A percentile compares a stretch with the other conserved stretches of the same genome.
Evolutionary conservation across 495 filamentous ascomycete species (phyloP).

Genomic region (Podospora comata): DNA sequence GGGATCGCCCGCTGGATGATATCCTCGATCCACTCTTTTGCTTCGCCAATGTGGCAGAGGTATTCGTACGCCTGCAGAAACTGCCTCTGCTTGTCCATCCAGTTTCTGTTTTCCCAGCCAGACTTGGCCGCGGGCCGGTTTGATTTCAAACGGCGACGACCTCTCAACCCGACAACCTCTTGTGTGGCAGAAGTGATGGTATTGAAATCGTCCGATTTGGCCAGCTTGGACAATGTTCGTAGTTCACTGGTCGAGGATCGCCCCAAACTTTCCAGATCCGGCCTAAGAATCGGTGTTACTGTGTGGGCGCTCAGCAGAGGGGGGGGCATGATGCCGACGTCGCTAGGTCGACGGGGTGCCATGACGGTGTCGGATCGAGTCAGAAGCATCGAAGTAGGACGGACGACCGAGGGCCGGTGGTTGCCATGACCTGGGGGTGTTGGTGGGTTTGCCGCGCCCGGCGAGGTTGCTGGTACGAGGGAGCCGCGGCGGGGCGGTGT

Average conservation of each 20-base stretch:
- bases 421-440: conserved; percentile 19
- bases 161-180: conserved; percentile 83
- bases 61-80: conserved; percentile 98
- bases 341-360: conserved; percentile 29
- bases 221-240: conserved; percentile 81
- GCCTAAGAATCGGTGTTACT: conserved; percentile 50
- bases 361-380: conserved; percentile 48
- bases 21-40: conserved; percentile 98
- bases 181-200: conserved; percentile 64
- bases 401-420: conserved; percentile 40
- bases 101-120: conserved; percentile 82
- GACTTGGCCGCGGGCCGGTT: conserved; percentile 47
- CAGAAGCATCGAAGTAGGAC: conserved; percentile 53
- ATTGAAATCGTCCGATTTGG: conserved; percentile 76
- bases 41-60: conserved; percentile 97
- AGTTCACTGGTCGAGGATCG: conserved; percentile 86
- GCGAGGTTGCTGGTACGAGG: not conserved
- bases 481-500: not conserved
- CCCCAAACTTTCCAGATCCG: conserved; percentile 73
- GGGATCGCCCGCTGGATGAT: conserved; percentile 86
- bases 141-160: conserved; percentile 65
- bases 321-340: conserved; percentile 30
- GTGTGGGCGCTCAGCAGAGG: conserved; percentile 45
- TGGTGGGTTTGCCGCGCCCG: conserved; percentile 14
- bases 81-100: conserved; percentile 98